Conservation (phyloP, 2,329 filamentous ascomycete species). For the Clonostachys chloroleuca region DNA sequence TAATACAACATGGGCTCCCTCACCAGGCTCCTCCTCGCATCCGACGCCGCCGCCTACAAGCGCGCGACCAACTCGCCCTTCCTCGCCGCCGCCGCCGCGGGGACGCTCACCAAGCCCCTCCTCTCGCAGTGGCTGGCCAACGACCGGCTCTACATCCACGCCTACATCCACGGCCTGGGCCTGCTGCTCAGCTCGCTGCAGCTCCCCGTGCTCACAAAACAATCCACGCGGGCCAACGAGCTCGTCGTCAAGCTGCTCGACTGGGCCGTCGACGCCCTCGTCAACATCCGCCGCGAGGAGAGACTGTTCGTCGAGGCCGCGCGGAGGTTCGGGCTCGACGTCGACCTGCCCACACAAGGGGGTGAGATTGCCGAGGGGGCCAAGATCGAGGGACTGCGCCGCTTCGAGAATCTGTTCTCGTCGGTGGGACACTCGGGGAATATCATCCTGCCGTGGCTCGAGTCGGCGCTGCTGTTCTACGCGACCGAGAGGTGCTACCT, state of each 20-base stretch:
- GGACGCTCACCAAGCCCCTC: constrained; percentile 48
- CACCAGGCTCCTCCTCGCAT: constrained; percentile 51
- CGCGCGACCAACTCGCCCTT: constrained; percentile 63
- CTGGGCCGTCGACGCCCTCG: constrained; percentile 59
- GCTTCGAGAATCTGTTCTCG: constrained; percentile 44
- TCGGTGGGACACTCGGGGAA: constrained; percentile 42
- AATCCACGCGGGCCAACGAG: not conserved
- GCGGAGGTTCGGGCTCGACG: constrained; percentile 48
- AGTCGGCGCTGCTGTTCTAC: constrained; percentile 71
- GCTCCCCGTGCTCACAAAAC: constrained; percentile 6
- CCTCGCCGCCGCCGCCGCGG: constrained; percentile 59
- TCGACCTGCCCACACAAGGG: constrained; percentile 26
- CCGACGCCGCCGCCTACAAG: constrained; percentile 38
- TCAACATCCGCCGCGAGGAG: constrained; percentile 64
- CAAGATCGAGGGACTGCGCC: constrained; percentile 30
- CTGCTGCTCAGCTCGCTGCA: constrained; percentile 58
- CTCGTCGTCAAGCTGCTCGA: constrained; percentile 37
- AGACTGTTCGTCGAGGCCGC: constrained; percentile 61
- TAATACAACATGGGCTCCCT: constrained; percentile 30
- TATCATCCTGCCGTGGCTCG: constrained; percentile 44
- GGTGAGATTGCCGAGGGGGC: constrained; percentile 16
- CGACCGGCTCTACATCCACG: constrained; percentile 67
- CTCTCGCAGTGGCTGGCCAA: constrained; percentile 67
- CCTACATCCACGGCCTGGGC: constrained; percentile 64
- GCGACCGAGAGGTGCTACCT: constrained; percentile 67